Evolutionary conservation across 345 rosid genomes (phyloP).

Genomic region (Hypericum perforatum): DNA sequence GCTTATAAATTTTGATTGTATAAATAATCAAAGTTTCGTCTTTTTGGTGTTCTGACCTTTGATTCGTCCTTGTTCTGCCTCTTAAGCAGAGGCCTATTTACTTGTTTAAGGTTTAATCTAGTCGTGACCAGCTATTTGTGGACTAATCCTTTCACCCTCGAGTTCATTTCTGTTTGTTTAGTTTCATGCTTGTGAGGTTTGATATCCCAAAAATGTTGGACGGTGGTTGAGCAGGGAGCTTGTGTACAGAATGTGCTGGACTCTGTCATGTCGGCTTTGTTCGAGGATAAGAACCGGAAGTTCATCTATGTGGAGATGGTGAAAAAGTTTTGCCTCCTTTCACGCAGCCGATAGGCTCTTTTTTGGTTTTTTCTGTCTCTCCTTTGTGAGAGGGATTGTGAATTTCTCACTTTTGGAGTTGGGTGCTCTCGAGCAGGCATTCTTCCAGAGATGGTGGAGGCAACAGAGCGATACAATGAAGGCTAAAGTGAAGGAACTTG

Average conservation of each 20-base stretch:
- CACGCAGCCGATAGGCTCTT: too few species aligned
- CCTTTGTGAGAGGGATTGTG: too few species aligned
- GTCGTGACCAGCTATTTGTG: too few species aligned
- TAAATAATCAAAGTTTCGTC: slow-evolving; percentile 1
- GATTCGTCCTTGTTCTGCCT: slow-evolving; percentile 9
- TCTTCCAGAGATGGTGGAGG: slow-evolving; percentile 95
- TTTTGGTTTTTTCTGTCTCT: too few species aligned
- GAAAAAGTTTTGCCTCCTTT: too few species aligned
- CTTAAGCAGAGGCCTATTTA: too few species aligned
- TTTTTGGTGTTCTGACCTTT: slow-evolving; percentile 3
- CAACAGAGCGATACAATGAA: slow-evolving; percentile 74
- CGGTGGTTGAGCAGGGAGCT: slow-evolving; percentile 41
- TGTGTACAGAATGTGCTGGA: slow-evolving; percentile 92
- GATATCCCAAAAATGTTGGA: too few species aligned
- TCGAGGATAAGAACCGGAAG: slow-evolving; percentile 79
- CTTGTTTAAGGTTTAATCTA: too few species aligned
- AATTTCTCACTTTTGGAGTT: too few species aligned
- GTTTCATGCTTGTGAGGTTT: too few species aligned
- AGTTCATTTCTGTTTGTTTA: too few species aligned
- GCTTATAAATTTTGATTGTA: neutral
- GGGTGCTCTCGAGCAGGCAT: slow-evolving; percentile 37
- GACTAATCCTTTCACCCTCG: too few species aligned
- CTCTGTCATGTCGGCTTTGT: slow-evolving; percentile 68
- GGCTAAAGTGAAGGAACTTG: slow-evolving; percentile 68
- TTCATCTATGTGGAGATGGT: slow-evolving; percentile 73